Evolutionary conservation across 2,329 filamentous ascomycete species (phyloP).

Genomic region (Phialophora verrucosa): DNA sequence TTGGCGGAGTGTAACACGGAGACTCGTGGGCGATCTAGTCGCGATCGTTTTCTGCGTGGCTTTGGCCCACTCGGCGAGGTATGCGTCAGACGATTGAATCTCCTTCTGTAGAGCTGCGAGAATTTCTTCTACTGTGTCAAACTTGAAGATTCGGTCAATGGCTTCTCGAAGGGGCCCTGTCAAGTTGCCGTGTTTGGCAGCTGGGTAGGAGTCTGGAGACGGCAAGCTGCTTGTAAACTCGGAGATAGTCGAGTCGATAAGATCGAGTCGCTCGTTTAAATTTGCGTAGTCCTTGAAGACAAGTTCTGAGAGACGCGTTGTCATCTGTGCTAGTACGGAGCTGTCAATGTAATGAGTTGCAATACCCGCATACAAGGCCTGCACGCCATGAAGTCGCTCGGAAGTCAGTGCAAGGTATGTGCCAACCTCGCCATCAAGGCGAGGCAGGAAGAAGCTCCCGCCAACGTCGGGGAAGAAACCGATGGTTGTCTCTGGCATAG

Average conservation of each 20-base stretch:
- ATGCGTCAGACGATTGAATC: constrained; percentile 48
- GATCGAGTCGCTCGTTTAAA: constrained; percentile 66
- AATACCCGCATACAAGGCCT: constrained; percentile 87
- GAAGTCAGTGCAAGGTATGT: constrained; percentile 94
- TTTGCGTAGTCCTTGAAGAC: constrained; percentile 79
- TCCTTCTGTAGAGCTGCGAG: constrained; percentile 67
- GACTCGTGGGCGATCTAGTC: constrained; percentile 80
- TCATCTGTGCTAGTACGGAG: constrained; percentile 78
- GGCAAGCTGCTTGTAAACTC: constrained; percentile 90
- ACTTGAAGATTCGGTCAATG: constrained; percentile 82
- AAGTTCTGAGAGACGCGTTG: constrained; percentile 85
- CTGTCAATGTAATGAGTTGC: constrained; percentile 98
- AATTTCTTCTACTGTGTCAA: constrained; percentile 72
- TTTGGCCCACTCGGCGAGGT: constrained; percentile 74
- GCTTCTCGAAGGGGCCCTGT: constrained; percentile 73
- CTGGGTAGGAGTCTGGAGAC: constrained; percentile 61
- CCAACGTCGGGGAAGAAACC: constrained; percentile 99
- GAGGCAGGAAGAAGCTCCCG: constrained; percentile 91
- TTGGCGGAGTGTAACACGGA: constrained; percentile 83
- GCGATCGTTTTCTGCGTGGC: constrained; percentile 77
- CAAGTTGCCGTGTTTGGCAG: constrained; percentile 51
- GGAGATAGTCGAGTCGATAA: constrained; percentile 86
- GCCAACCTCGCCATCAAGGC: constrained; percentile 83
- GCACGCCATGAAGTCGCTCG: constrained; percentile 77
- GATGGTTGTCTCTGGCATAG: constrained; percentile 98